A percentile compares a stretch with the other conserved stretches of the same genome.
These are phyloP conservation scores for Stromatinia cepivora DNA, from an alignment of 2,329 filamentous ascomycete genomes.

Conservation along the genomic window DNA sequence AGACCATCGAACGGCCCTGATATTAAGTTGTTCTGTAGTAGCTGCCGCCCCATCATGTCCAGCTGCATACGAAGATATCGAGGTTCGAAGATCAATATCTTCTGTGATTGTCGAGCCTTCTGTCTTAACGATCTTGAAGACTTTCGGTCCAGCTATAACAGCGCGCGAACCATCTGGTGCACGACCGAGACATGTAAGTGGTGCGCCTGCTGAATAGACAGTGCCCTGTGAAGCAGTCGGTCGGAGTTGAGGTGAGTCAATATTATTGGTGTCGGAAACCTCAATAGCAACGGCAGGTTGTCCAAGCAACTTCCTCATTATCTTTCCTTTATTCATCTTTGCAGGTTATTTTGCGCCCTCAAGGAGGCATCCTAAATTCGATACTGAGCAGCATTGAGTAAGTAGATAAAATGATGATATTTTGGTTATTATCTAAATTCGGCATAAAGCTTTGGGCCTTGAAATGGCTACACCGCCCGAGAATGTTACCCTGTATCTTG, in stretches of 20 bases:
- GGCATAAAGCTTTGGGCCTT: background rate
- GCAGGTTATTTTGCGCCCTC: constrained; percentile 26
- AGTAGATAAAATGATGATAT: background rate
- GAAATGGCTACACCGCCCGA: constrained; percentile 5
- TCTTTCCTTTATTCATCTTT: constrained; percentile 40
- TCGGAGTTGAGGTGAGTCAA: constrained; percentile 36
- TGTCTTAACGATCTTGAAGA: constrained; percentile 57
- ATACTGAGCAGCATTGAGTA: constrained; percentile 1
- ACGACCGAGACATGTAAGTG: constrained; percentile 58
- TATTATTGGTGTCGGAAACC: constrained; percentile 29
- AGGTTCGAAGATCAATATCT: constrained; percentile 57
- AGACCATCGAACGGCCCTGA: constrained; percentile 62
- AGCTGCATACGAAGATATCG: constrained; percentile 52
- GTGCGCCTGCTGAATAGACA: constrained; percentile 51
- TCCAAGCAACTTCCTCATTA: constrained; percentile 40
- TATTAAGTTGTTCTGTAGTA: constrained; percentile 59
- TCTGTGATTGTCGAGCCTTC: constrained; percentile 55
- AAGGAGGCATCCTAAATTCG: constrained; percentile 33
- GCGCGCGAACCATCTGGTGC: constrained; percentile 57
- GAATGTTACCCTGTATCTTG: background rate
- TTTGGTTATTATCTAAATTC: background rate
- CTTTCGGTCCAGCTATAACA: constrained; percentile 59
- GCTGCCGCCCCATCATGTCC: constrained; percentile 45
- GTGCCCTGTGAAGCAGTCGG: constrained; percentile 54
- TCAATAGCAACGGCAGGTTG: constrained; percentile 32